Evolutionary conservation across 768 basidiomycete genomes (phyloP), one percentile per base, ranked within the genome.

Genomic region (Russula emetica): DNA sequence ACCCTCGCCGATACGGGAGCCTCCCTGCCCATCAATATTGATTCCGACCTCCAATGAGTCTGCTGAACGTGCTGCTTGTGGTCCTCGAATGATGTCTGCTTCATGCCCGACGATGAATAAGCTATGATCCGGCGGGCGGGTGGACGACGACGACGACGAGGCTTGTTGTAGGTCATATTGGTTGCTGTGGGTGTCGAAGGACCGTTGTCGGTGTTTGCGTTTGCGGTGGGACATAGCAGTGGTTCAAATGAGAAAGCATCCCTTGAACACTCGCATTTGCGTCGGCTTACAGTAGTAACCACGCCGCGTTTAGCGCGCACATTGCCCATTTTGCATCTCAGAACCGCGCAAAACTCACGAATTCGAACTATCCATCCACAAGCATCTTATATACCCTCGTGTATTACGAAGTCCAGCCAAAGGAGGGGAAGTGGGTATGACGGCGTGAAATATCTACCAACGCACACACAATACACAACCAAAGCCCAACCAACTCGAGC

Each of bases 71-170:
- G 66, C 67, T 1, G 81, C 82, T 20, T 74, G 73, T 0, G 82
- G 76, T 2, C 86, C 84, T 20, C 81, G 81, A 5, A 86, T 72
- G 24, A 94, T 74, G 55, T 88, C 85, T 5, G 89, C 88, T 74
- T 94, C 92, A 71, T 92, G 81, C 0, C 89, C 92, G 67, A 86
- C 84, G 38, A 92, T 72, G 61, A 69, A 73, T 18, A 76, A 69
- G 32, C 67, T 56, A 7, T 67, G 64, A 47, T 74, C 71, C 0
- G 38, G 40, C 0, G 38, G 40, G 20, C 36, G 56, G 13, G 59
- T 16, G 13, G 44, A 30, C 3, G 62, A 38, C 6, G 34, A 34
- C 10, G 63, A 54, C 38, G 32, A 28, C 22, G 40, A 30, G 24
- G 51, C 22, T 32, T 22, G 53, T 32, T 22, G 53, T 3, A 51